phyloP scores from a whole-genome alignment of 73 alveolate genomes.

The Paramecium tetraurelia region DNA sequence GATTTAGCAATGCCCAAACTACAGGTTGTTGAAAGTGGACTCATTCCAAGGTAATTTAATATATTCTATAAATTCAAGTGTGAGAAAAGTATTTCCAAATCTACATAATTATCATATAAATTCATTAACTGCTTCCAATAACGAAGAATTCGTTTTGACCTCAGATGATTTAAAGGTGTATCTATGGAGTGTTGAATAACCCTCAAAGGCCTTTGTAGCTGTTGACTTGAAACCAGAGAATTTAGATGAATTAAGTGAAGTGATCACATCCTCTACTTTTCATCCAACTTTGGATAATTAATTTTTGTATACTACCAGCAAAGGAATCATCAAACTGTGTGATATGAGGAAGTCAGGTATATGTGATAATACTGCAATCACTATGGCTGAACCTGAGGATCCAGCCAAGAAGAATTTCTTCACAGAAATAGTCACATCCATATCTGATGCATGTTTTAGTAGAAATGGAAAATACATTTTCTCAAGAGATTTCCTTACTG shows the following conservation, averaged over 20 bases:
- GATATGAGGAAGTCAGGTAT: constrained; percentile 72
- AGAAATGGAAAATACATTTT: constrained; percentile 66
- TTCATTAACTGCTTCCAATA: constrained; percentile 56
- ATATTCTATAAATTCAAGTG: neutral
- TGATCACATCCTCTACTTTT: constrained; percentile 75
- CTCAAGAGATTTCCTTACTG: constrained; percentile 79
- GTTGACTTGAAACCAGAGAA: constrained; percentile 78
- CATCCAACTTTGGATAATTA: constrained; percentile 66
- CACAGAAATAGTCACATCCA: constrained; percentile 79
- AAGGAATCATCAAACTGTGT: constrained; percentile 73
- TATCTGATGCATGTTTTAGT: constrained; percentile 71
- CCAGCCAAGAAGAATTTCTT: constrained; percentile 81
- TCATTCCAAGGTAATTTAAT: constrained; percentile 41
- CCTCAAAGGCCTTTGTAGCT: constrained; percentile 59
- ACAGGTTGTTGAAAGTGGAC: constrained; percentile 56
- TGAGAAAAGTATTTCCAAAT: constrained; percentile 59
- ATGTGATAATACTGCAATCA: constrained; percentile 69
- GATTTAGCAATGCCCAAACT: constrained; percentile 63
- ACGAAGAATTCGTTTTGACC: constrained; percentile 55
- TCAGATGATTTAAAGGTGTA: constrained; percentile 63
- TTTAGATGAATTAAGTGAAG: constrained; percentile 79
- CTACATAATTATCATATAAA: constrained; percentile 63
- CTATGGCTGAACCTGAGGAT: constrained; percentile 72
- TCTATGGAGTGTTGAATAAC: constrained; percentile 60
- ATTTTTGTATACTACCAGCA: constrained; percentile 70